These are phyloP conservation scores for Chaetoceros tenuissimus DNA, from an alignment of 108 stramenopile species.

Conservation along the genomic window DNA sequence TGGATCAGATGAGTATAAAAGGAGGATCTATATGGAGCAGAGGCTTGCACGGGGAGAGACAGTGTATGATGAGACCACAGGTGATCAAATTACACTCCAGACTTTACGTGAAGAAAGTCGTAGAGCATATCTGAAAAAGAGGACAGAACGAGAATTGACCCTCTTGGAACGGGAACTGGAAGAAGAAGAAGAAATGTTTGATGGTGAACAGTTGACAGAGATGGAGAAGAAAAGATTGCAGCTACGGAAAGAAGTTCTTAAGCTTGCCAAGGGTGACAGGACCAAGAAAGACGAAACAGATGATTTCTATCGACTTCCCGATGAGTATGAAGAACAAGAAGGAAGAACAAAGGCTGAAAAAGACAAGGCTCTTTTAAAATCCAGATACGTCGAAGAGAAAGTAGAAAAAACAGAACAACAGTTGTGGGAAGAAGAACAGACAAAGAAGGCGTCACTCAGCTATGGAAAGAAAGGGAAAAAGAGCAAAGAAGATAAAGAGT, in stretches of 20 bases:
- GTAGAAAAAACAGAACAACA: slow-evolving; percentile 92
- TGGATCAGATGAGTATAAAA: slow-evolving; percentile 20
- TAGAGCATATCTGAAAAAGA: slow-evolving; percentile 86
- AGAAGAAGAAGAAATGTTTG: slow-evolving; percentile 94
- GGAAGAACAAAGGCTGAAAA: slow-evolving; percentile 49
- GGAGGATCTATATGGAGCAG: slow-evolving; percentile 52
- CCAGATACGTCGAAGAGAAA: slow-evolving; percentile 89
- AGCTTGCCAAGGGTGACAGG: slow-evolving; percentile 51
- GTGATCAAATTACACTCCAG: slow-evolving; percentile 51
- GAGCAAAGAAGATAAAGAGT: slow-evolving; percentile 58
- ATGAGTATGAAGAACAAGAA: slow-evolving; percentile 45
- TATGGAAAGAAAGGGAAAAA: slow-evolving; percentile 15
- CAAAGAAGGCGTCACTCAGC: slow-evolving; percentile 45
- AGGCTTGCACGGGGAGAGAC: slow-evolving; percentile 81
- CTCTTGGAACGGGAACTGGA: slow-evolving; percentile 79
- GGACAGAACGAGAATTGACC: slow-evolving; percentile 87
- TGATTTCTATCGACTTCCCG: slow-evolving; percentile 70
- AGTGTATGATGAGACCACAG: slow-evolving; percentile 50
- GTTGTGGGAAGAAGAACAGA: slow-evolving; percentile 95
- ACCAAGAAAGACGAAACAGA: slow-evolving; percentile 40
- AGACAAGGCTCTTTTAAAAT: slow-evolving; percentile 64
- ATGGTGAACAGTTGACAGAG: slow-evolving; percentile 54
- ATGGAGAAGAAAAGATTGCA: slow-evolving; percentile 65
- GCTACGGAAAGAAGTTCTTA: slow-evolving; percentile 71
- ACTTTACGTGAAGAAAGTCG: slow-evolving; percentile 82